A percentile compares a stretch with the other conserved stretches of the same genome.
Conservation (phyloP, 768 basidiomycete genomes). For the Pulveroboletus sp. region DNA sequence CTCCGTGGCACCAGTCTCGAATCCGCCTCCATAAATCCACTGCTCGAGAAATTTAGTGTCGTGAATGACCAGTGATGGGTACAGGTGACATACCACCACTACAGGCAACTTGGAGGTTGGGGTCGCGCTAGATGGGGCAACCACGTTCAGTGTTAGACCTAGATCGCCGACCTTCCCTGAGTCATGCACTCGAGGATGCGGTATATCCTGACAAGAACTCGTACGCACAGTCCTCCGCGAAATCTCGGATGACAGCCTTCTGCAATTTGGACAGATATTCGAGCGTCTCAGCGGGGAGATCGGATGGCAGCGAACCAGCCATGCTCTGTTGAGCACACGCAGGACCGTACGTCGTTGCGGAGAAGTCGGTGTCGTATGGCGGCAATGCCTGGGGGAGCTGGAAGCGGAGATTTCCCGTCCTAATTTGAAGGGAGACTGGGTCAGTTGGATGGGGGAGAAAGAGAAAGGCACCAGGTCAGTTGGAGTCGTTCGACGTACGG, state of each 20-base stretch:
- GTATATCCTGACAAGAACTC: too few relatives aligned
- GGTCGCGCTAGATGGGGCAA: slow-evolving; percentile 40
- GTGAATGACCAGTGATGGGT: not conserved
- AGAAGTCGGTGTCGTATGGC: slow-evolving; percentile 5
- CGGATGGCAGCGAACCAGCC: slow-evolving; percentile 9
- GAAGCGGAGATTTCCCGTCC: slow-evolving; percentile 35
- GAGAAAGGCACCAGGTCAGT: not conserved
- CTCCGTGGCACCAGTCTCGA: slow-evolving; percentile 26
- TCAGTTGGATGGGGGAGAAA: not conserved
- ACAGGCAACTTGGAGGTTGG: slow-evolving; percentile 46
- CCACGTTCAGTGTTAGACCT: slow-evolving; percentile 51
- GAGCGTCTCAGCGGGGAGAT: slow-evolving; percentile 13
- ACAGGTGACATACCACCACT: slow-evolving; percentile 38
- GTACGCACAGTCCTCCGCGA: slow-evolving; percentile 43
- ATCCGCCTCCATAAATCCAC: slow-evolving; percentile 37
- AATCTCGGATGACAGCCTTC: too few relatives aligned
- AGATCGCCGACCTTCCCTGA: not conserved
- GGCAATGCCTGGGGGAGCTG: slow-evolving; percentile 8
- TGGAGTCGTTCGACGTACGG: slow-evolving; percentile 26
- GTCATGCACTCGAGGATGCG: not conserved
- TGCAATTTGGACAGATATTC: not conserved
- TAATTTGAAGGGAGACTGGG: slow-evolving; percentile 2
- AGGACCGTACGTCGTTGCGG: slow-evolving; percentile 3
- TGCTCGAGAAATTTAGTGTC: not conserved
- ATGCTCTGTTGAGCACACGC: slow-evolving; percentile 8